These are phyloP conservation scores for Stereum hirsutum DNA, from an alignment of 1,284 basidiomycete species.

Conservation along the genomic window DNA sequence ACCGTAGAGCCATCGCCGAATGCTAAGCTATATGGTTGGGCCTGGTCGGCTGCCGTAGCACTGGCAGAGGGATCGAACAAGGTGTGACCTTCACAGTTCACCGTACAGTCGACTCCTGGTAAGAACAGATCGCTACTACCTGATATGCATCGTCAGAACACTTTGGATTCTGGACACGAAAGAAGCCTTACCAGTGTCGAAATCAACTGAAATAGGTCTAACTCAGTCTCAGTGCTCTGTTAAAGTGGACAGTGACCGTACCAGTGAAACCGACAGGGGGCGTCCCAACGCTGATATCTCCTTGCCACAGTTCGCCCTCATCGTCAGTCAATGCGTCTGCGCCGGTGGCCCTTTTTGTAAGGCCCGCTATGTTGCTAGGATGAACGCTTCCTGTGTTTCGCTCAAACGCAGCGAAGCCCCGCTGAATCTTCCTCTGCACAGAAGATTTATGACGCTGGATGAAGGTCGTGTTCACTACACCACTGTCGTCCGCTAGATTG, in stretches of 20 bases:
- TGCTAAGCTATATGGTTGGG: constrained; percentile 7
- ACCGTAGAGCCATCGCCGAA: constrained; percentile 13
- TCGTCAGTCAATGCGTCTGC: constrained; percentile 5
- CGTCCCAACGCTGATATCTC: constrained; percentile 6
- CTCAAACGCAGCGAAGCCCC: constrained; percentile 26
- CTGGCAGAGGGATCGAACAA: constrained; percentile 9
- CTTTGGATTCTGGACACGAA: not conserved
- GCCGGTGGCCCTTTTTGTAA: constrained; percentile 7
- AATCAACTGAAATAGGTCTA: constrained; percentile 10
- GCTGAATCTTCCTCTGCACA: constrained; percentile 24
- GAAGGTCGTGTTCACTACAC: constrained; percentile 14
- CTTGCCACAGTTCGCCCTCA: constrained; percentile 6
- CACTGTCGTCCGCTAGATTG: constrained; percentile 15
- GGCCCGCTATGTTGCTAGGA: constrained; percentile 15
- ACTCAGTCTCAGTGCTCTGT: not conserved
- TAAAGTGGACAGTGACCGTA: not conserved
- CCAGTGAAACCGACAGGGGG: constrained; percentile 7
- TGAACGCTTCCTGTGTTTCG: constrained; percentile 29
- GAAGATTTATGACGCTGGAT: constrained; percentile 14
- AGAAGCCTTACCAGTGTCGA: constrained; percentile 11
- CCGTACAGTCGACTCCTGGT: constrained; percentile 10
- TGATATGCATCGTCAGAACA: not conserved
- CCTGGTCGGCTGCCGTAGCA: constrained; percentile 7
- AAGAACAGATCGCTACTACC: constrained; percentile 14
- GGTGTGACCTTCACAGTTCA: constrained; percentile 12